phyloP scores from a whole-genome alignment of 306 rosid genomes.

The Vigna reflexopilosa region DNA sequence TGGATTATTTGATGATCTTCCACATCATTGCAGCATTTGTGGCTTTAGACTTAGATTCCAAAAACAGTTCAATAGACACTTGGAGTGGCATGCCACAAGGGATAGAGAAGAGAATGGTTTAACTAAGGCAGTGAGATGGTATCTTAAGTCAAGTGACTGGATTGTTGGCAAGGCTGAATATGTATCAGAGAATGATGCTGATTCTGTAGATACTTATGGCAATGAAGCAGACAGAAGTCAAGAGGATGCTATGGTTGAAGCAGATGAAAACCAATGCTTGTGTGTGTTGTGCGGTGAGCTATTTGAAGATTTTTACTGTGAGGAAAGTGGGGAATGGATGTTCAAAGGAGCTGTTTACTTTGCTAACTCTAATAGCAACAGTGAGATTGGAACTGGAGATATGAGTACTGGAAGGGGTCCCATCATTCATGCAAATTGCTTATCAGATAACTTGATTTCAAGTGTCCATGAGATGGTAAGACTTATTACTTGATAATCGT shows the following conservation, averaged over 20 bases:
- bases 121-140: slow-evolving; percentile 70
- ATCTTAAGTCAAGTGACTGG: slow-evolving; percentile 61
- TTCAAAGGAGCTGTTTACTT: slow-evolving; percentile 75
- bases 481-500: slow-evolving; percentile 15
- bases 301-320: slow-evolving; percentile 82
- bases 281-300: slow-evolving; percentile 83
- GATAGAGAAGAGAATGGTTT: slow-evolving; percentile 51
- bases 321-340: slow-evolving; percentile 77
- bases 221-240: slow-evolving; percentile 45
- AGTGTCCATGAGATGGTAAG: slow-evolving; percentile 60
- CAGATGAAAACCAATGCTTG: slow-evolving; percentile 79
- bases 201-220: slow-evolving; percentile 43
- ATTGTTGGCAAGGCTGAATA: slow-evolving; percentile 57
- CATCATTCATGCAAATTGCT: slow-evolving; percentile 79
- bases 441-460: slow-evolving; percentile 59
- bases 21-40: slow-evolving; percentile 68
- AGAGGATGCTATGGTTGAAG: slow-evolving; percentile 58
- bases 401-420: slow-evolving; percentile 57
- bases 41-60: slow-evolving; percentile 61
- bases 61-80: slow-evolving; percentile 70
- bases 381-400: slow-evolving; percentile 46
- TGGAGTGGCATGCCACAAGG: slow-evolving; percentile 72
- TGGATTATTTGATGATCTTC: slow-evolving; percentile 65
- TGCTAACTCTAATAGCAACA: slow-evolving; percentile 46
- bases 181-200: slow-evolving; percentile 46